Percentiles rank a stretch among this genome's conserved stretches.
These are phyloP conservation scores for Fusarium sarcochroum DNA, from an alignment of 2,329 filamentous ascomycete species.

Conservation along the genomic window DNA sequence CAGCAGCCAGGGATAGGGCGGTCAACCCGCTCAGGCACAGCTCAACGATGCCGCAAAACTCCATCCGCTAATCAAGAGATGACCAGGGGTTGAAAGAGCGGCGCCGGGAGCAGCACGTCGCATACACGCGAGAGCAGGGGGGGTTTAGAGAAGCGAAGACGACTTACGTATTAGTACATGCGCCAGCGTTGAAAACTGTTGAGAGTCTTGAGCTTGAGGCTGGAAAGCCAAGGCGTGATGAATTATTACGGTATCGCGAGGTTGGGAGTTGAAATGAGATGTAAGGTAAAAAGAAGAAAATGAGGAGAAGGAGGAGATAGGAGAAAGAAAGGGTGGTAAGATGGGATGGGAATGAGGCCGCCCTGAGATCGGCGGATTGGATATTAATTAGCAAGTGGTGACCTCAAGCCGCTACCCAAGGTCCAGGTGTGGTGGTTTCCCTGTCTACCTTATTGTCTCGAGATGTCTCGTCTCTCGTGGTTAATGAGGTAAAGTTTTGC, in stretches of 20 bases:
- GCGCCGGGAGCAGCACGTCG: conserved; percentile 32
- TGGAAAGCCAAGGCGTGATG: not conserved
- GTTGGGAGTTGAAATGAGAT: conserved; percentile 23
- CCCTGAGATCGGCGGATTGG: conserved; percentile 33
- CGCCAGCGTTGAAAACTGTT: conserved; percentile 32
- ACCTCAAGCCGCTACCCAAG: conserved; percentile 26
- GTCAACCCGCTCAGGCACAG: conserved; percentile 40
- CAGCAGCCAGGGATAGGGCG: conserved; percentile 35
- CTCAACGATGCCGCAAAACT: conserved; percentile 34
- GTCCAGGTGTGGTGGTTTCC: conserved; percentile 8
- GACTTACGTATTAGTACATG: conserved; percentile 41
- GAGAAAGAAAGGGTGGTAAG: conserved; percentile 26
- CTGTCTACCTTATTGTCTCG: conserved; percentile 30
- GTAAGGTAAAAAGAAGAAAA: not conserved
- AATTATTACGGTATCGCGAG: conserved; percentile 21
- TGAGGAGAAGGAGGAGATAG: conserved; percentile 10
- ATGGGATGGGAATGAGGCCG: conserved; percentile 39
- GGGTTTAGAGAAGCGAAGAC: conserved; percentile 21
- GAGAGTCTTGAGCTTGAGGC: conserved; percentile 11
- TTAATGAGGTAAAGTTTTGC: conserved; percentile 13
- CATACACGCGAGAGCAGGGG: conserved; percentile 42
- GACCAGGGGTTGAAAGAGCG: conserved; percentile 33
- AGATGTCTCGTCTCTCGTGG: conserved; percentile 34
- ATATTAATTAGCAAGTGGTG: conserved; percentile 26
- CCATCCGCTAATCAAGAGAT: conserved; percentile 40